A percentile compares a stretch with the other conserved stretches of the same genome.
phyloP scores from a whole-genome alignment of 73 alveolate genomes.

The Diophrys sp. region DNA sequence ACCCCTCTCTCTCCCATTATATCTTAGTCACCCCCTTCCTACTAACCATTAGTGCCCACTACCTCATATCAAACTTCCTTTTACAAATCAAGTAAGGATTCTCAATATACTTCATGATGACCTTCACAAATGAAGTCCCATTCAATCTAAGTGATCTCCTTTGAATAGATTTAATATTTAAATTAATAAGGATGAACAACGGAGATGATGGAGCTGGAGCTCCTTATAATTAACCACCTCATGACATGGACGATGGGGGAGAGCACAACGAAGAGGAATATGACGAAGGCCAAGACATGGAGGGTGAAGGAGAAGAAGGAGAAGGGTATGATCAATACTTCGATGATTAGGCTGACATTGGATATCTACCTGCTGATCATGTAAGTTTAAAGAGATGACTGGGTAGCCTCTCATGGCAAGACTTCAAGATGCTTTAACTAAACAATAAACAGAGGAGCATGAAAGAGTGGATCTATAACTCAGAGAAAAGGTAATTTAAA shows the following conservation, averaged over 20 bases:
- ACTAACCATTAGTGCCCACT: neutral
- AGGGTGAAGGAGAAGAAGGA: constrained; percentile 27
- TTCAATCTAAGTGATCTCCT: neutral
- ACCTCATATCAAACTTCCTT: neutral
- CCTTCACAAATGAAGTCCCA: neutral
- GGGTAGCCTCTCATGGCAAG: constrained; percentile 66
- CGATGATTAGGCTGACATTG: constrained; percentile 68
- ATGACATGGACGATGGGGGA: constrained; percentile 2
- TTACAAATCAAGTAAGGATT: neutral
- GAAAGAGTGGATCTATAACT: constrained; percentile 73
- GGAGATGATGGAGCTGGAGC: neutral
- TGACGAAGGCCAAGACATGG: constrained; percentile 18
- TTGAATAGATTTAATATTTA: neutral
- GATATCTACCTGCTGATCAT: constrained; percentile 84
- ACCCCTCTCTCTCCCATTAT: too few relatives aligned
- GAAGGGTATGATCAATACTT: constrained; percentile 40
- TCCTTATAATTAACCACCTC: neutral
- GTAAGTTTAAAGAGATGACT: constrained; percentile 26
- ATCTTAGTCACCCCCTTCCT: neutral
- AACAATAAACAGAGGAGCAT: constrained; percentile 75
- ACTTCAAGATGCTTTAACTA: constrained; percentile 67
- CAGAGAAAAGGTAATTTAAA: constrained; percentile 58
- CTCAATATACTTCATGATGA: neutral
- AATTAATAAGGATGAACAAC: too few relatives aligned
- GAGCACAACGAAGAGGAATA: constrained; percentile 14